Evolutionary conservation across 768 basidiomycete genomes (phyloP).

Genomic region (Mycena capillaripes): DNA sequence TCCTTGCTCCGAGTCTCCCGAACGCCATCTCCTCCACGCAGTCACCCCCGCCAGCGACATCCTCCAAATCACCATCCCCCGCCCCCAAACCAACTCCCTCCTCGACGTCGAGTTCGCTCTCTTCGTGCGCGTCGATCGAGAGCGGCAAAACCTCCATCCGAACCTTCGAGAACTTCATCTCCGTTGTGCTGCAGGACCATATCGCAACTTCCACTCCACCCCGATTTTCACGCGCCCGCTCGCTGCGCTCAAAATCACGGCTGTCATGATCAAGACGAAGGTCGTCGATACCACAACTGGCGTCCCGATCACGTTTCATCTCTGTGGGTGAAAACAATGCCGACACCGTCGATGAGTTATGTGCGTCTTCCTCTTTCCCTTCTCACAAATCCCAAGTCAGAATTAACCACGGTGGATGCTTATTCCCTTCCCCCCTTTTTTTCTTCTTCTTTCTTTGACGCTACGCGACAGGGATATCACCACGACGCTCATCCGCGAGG

Average conservation of each 20-base stretch:
- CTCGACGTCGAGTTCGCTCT: constrained; percentile 35
- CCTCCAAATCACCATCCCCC: constrained; percentile 36
- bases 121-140: constrained; percentile 24
- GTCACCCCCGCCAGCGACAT: constrained; percentile 40
- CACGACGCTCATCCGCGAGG: constrained; percentile 35
- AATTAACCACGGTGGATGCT: too few species aligned
- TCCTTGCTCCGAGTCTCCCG: constrained; percentile 46
- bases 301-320: constrained; percentile 50
- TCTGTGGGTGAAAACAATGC: constrained; percentile 46
- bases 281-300: constrained; percentile 48
- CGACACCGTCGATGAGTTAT: constrained; percentile 43
- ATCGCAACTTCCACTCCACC: constrained; percentile 41
- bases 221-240: constrained; percentile 32
- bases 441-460: not conserved
- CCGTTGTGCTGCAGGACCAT: constrained; percentile 33
- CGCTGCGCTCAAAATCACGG: constrained; percentile 5
- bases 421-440: too few species aligned
- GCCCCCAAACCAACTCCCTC: constrained; percentile 38
- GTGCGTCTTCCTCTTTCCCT: not conserved
- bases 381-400: too few species aligned
- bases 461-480: constrained; percentile 48
- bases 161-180: constrained; percentile 41
- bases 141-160: constrained; percentile 33
- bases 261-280: not conserved
- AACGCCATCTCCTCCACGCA: constrained; percentile 45